Evolutionary conservation across 1,284 basidiomycete species (phyloP), one percentile per base, ranked within the genome.

Genomic region (Cystobasidium sp.): DNA sequence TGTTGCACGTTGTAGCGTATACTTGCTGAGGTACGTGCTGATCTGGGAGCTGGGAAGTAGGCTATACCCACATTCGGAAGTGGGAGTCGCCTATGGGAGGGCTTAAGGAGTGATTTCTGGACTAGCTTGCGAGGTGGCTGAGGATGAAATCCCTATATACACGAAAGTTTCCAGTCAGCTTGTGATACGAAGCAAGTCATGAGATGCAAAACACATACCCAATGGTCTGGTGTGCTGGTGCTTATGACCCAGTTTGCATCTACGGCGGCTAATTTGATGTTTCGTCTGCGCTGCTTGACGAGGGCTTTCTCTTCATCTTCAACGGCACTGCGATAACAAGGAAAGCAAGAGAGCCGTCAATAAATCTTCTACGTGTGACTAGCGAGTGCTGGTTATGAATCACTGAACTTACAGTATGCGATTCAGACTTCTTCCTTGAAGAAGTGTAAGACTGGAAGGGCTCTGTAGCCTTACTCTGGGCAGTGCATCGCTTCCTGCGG

Each of bases 341-440:
- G 1, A 22, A 18, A 59, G 20, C 22, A 44, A 8, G 16, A 31
- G 31, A 18, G 2, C 1, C 0, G 46, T 41, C 16, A 41, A 7
- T 41, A 7, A 22, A 4, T n/a, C 7, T 41, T 20, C 24, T 44
- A 5, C 58, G 37, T 3, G 5, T 14, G 2, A 31, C 31, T 31
- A 31, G 31, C 31, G 31, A 31, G 31, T 5, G 31, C 31, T 31
- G 5, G 31, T 62, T 6, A 31, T 56, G 16, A 6, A 3, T 20
- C n/a, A 9, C 9, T 16, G 14, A 22, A 51, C 53, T 44, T 39
- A 70, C 68, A 70, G 68, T 24, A 70, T 70, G n/a, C 68, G 37
- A 31, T 63, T 49, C 61, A 63, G 52, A 43, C 56, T 55, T 56
- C 47, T 61, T 20, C 68, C 68, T 2, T 47, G 6, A 6, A 22